Base-by-base conservation (phyloP, 495 filamentous ascomycete genomes). In the Trichoderma reesei region DNA sequence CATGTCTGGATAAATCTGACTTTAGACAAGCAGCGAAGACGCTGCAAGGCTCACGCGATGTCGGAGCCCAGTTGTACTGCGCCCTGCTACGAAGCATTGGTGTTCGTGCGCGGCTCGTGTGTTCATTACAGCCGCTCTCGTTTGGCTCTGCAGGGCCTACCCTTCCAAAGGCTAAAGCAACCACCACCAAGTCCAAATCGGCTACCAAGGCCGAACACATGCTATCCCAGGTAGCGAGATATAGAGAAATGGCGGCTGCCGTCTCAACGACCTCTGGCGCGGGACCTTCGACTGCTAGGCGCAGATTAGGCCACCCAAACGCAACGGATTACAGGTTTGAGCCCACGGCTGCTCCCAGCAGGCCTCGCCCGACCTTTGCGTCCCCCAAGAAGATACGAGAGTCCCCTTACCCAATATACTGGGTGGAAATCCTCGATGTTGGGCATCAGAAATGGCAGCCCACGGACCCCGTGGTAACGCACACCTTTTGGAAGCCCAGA, bases 21-120 rank as follows among this genome's bases (percentile, higher is more conserved):
- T 98, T 97, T 67, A 76, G 78, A 18, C 76, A 77, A 41, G 86
- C 90, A 60, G 89, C 91, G 2, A 78, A 76, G 63, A 78, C 71
- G 3, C 72, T 92, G 37, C 70, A 82, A 67, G 93, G 92, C 5
- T 96, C 92, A 48, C 86, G 91, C 56, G 93, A 98, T 74, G 81
- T 94, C 39, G 94, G 92, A 14, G 87, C 91, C 20, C 92, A 96
- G 72, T 73, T 99, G 3, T 96, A 93, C 65, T 97, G 94, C 74
- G 87, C 90, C 8, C 71, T 97, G 33, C 80, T 99, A 11, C 86
- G 94, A 9, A 83, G 84, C 37, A 83, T 80, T 37, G 91, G 88
- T 7, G 85, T 98, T 3, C 86, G 91, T 66, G 83, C 91, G n/a
- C 84, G 94, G 16, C 82, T 99, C 3, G 89, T 97, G 1, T 98